These are phyloP conservation scores for Gastrodia elata DNA, from an alignment of 106 monocot species.

Conservation along the genomic window DNA sequence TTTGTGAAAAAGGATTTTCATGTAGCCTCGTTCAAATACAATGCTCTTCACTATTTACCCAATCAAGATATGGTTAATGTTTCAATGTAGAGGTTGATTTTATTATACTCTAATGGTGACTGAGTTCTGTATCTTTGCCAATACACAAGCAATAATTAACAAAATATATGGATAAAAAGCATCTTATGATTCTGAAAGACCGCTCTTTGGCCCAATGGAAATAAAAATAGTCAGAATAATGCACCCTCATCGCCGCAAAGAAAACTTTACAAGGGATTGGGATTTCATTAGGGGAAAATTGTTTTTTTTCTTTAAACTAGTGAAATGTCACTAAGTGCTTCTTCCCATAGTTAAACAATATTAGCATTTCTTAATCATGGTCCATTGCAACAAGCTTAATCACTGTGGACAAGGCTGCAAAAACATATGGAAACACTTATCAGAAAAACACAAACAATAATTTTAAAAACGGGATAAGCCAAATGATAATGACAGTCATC, in stretches of 20 bases:
- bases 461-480: not conserved
- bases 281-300: not conserved
- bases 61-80: not conserved
- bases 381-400: not conserved
- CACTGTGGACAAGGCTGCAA: not conserved
- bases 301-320: not conserved
- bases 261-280: not conserved
- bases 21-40: not conserved
- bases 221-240: not conserved
- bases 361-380: not conserved
- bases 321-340: too few relatives aligned
- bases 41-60: not conserved
- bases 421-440: not conserved
- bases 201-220: not conserved
- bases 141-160: not conserved
- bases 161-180: not conserved
- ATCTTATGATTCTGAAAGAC: not conserved
- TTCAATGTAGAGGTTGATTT: not conserved
- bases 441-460: not conserved
- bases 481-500: not conserved
- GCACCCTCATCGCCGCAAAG: not conserved
- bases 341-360: too few relatives aligned
- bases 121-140: not conserved
- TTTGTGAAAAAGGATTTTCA: not conserved
- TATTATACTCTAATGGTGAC: not conserved